Conservation (phyloP, 352 stramenopile genomes). For the Pythium rhizo-oryzae region DNA sequence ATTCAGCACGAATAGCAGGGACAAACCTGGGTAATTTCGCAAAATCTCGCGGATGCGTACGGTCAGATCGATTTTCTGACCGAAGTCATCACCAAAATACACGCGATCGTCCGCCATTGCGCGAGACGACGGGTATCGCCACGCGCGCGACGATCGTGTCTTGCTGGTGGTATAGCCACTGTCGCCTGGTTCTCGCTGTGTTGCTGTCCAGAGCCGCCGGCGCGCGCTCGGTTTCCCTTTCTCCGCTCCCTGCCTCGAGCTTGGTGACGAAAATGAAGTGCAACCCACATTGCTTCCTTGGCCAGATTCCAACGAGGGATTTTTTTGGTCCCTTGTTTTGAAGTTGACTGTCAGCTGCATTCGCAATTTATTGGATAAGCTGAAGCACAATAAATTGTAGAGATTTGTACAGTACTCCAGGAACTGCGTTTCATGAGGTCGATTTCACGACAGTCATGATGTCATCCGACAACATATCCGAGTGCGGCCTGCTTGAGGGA, state of each 20-base stretch:
- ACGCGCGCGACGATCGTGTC: not conserved
- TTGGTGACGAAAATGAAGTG: not conserved
- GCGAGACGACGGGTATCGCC: conserved; percentile 2
- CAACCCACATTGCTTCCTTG: not conserved
- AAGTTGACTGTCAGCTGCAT: too few species aligned
- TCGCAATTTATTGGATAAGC: too few species aligned
- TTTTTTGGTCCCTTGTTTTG: not conserved
- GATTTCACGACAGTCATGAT: too few species aligned
- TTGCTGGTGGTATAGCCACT: not conserved
- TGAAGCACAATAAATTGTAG: too few species aligned
- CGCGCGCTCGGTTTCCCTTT: not conserved
- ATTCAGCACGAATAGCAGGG: not conserved
- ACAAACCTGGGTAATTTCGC: conserved; percentile 90
- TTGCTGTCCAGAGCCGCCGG: not conserved
- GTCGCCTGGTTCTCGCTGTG: not conserved
- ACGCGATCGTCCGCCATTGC: conserved; percentile 19
- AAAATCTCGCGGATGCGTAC: conserved; percentile 93
- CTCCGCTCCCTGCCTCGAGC: not conserved
- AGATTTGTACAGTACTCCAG: too few species aligned
- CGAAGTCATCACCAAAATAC: conserved; percentile 89
- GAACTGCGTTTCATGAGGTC: too few species aligned
- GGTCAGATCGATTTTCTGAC: conserved; percentile 92
- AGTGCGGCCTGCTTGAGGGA: too few species aligned
- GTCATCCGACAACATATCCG: too few species aligned
- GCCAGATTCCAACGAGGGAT: not conserved